These are phyloP conservation scores for Penicillium cataractarum DNA, from an alignment of 495 filamentous ascomycete species.

Conservation along the genomic window DNA sequence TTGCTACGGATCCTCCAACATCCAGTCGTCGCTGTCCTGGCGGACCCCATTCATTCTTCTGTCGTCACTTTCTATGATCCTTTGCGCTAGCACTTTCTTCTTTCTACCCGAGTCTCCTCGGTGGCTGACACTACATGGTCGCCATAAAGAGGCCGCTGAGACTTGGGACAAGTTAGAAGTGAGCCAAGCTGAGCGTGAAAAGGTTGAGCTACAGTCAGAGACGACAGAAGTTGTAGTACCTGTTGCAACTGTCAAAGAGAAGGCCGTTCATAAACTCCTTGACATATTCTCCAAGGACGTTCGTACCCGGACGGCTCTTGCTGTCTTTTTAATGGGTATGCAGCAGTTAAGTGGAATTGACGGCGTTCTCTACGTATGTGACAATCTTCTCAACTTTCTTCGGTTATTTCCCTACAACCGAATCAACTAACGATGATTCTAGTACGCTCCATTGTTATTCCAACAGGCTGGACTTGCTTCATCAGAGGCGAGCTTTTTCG, in stretches of 20 bases:
- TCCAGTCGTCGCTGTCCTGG: constrained; percentile 60
- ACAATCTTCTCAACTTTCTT: neutral
- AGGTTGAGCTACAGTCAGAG: constrained; percentile 35
- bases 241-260: neutral
- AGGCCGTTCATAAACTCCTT: constrained; percentile 18
- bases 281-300: constrained; percentile 48
- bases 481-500: constrained; percentile 54
- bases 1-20: constrained; percentile 59
- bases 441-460: constrained; percentile 59
- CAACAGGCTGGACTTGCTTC: constrained; percentile 55
- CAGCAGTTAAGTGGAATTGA: constrained; percentile 53
- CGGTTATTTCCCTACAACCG: neutral
- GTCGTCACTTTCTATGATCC: constrained; percentile 42
- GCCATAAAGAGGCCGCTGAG: constrained; percentile 36
- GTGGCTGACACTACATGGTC: constrained; percentile 50
- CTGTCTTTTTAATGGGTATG: constrained; percentile 48
- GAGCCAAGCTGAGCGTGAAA: constrained; percentile 53
- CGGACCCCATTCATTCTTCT: constrained; percentile 56
- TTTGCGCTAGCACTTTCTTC: constrained; percentile 40
- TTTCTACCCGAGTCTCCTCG: constrained; percentile 52
- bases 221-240: constrained; percentile 3
- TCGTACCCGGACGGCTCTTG: constrained; percentile 40
- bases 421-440: neutral
- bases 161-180: constrained; percentile 53
- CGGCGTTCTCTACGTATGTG: constrained; percentile 54